phyloP scores from a whole-genome alignment of 331 rosid genomes.

The Ulmus americana region DNA sequence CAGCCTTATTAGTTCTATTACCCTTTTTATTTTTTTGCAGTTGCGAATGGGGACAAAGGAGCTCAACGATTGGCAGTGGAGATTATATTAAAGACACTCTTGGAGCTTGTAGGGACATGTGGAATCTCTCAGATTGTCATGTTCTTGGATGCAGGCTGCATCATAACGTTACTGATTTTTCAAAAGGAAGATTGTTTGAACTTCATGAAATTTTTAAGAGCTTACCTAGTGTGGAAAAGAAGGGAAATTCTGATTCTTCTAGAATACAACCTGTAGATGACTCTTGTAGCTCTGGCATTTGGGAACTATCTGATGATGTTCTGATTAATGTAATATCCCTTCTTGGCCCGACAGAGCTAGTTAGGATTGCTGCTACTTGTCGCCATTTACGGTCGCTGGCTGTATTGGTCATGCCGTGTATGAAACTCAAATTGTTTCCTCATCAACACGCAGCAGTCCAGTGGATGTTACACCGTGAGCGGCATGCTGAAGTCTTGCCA shows the following conservation, averaged over 20 bases:
- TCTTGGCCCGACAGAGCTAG: slow-evolving; percentile 58
- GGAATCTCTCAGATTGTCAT: slow-evolving; percentile 81
- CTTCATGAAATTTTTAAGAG: slow-evolving; percentile 85
- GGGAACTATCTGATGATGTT: slow-evolving; percentile 74
- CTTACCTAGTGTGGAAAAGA: slow-evolving; percentile 52
- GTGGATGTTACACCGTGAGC: slow-evolving; percentile 97
- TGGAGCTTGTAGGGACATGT: slow-evolving; percentile 38
- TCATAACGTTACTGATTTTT: slow-evolving; percentile 33
- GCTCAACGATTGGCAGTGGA: slow-evolving; percentile 43
- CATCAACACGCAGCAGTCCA: slow-evolving; percentile 87
- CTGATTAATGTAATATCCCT: slow-evolving; percentile 49
- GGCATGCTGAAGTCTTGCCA: slow-evolving; percentile 47
- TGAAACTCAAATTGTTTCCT: slow-evolving; percentile 78
- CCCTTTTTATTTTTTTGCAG: slow-evolving; percentile 36
- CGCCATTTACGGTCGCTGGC: slow-evolving; percentile 63
- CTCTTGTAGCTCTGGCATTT: slow-evolving; percentile 45
- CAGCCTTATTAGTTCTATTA: slow-evolving; percentile 21
- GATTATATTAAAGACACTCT: slow-evolving; percentile 29
- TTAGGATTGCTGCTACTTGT: slow-evolving; percentile 73
- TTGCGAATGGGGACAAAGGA: slow-evolving; percentile 66
- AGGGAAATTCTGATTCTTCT: slow-evolving; percentile 27
- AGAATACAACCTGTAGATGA: slow-evolving; percentile 46
- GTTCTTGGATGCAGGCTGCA: slow-evolving; percentile 82
- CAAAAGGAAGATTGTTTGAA: slow-evolving; percentile 59
- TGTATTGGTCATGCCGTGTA: slow-evolving; percentile 71